A percentile compares a stretch with the other conserved stretches of the same genome.
Evolutionary conservation across 2,329 filamentous ascomycete species (phyloP).

Genomic region (Tricladium varicosporioides): DNA sequence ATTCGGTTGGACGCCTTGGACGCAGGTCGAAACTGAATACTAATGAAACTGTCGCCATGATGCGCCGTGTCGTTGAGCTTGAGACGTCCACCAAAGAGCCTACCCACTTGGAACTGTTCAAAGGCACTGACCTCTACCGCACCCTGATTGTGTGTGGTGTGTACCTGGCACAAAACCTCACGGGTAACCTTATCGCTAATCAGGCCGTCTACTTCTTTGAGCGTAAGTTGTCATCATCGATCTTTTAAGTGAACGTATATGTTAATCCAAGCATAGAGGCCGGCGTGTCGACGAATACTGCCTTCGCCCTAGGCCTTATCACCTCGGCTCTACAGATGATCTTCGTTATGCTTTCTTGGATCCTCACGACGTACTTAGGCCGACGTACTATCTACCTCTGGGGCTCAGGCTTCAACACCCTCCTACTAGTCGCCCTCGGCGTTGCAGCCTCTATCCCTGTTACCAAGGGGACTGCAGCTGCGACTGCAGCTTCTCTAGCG

Average conservation of each 20-base stretch:
- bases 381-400: constrained; percentile 64
- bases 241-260: too few relatives aligned
- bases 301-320: constrained; percentile 63
- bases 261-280: constrained; percentile 51
- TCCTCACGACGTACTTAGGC: constrained; percentile 62
- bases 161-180: constrained; percentile 58
- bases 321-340: constrained; percentile 61
- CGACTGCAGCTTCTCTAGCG: too few relatives aligned
- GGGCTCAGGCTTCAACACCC: constrained; percentile 52
- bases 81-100: constrained; percentile 49
- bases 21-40: constrained; percentile 40
- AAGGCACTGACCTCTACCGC: constrained; percentile 52
- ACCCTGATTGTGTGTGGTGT: constrained; percentile 57
- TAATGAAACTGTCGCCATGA: constrained; percentile 53
- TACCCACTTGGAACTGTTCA: constrained; percentile 50
- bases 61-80: constrained; percentile 55
- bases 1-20: constrained; percentile 49
- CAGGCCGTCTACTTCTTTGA: constrained; percentile 60
- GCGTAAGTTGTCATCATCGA: constrained; percentile 23
- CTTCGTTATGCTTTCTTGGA: constrained; percentile 65
- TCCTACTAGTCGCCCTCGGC: constrained; percentile 56
- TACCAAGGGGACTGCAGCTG: too few relatives aligned
- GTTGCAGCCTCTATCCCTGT: constrained; percentile 50
- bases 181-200: constrained; percentile 62
- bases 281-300: constrained; percentile 50